phyloP scores from a whole-genome alignment of 805 yeast genomes.

The Aciculoconidium aculeatum region DNA sequence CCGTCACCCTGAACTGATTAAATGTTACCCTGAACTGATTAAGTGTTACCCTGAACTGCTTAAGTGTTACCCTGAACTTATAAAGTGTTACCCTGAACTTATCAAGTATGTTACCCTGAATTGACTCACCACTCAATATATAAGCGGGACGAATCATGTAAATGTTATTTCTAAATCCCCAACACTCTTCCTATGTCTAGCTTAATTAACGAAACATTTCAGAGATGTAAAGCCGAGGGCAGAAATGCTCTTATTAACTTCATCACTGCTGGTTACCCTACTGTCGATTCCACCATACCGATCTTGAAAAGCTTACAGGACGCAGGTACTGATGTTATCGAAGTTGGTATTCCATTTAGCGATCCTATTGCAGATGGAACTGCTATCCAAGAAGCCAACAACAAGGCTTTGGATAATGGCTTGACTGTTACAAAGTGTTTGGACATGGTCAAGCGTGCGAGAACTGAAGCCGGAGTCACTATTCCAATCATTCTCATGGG shows the following conservation, averaged over 20 bases:
- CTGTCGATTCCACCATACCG: conserved; percentile 81
- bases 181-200: conserved; percentile 39
- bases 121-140: too few relatives aligned
- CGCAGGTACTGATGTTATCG: conserved; percentile 94
- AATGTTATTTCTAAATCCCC: too few relatives aligned
- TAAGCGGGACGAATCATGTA: too few relatives aligned
- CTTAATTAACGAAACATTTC: conserved; percentile 53
- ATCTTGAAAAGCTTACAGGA: conserved; percentile 82
- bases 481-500: conserved; percentile 95
- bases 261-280: conserved; percentile 92
- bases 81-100: conserved; percentile 9
- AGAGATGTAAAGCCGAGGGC: conserved; percentile 52
- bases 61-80: conserved; percentile 10
- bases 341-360: conserved; percentile 92
- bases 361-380: conserved; percentile 99
- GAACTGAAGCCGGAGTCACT: conserved; percentile 68
- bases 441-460: conserved; percentile 67
- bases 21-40: too few relatives aligned
- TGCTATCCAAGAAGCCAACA: conserved; percentile 86
- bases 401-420: conserved; percentile 76
- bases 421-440: conserved; percentile 65
- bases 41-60: conserved; percentile 32
- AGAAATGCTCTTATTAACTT: conserved; percentile 90
- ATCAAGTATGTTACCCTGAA: neutral
- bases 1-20: conserved; percentile 3